Evolutionary conservation across 2,329 filamentous ascomycete genomes (phyloP).

Genomic region (Teratosphaeria zuluensis): DNA sequence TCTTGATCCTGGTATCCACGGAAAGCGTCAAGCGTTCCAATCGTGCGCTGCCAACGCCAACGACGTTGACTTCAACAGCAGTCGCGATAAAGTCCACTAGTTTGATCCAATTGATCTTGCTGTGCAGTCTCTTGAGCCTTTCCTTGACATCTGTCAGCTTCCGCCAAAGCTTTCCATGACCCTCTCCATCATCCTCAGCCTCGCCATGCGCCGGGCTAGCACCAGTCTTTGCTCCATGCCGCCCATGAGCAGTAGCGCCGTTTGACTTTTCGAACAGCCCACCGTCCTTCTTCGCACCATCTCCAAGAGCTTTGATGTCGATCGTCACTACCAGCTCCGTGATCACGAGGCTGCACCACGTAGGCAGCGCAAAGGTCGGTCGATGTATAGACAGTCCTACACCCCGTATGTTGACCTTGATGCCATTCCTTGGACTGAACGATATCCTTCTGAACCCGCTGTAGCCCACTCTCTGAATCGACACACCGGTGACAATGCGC

Average conservation of each 20-base stretch:
- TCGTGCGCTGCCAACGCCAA: conserved; percentile 75
- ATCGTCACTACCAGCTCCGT: conserved; percentile 77
- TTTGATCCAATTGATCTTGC: conserved; percentile 77
- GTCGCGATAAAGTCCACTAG: conserved; percentile 82
- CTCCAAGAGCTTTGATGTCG: conserved; percentile 57
- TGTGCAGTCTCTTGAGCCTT: conserved; percentile 73
- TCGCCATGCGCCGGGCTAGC: conserved; percentile 6
- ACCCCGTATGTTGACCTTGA: conserved; percentile 81
- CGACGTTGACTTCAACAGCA: conserved; percentile 65
- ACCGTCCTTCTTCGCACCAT: conserved; percentile 8
- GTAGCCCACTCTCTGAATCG: conserved; percentile 90
- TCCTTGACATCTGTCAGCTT: conserved; percentile 71
- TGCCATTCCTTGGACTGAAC: conserved; percentile 79
- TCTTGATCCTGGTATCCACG: conserved; percentile 84
- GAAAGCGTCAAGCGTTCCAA: conserved; percentile 75
- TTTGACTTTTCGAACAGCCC: conserved; percentile 4
- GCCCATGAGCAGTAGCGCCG: not conserved
- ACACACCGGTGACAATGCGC: conserved; percentile 85
- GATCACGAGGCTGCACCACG: conserved; percentile 85
- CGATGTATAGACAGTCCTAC: conserved; percentile 82
- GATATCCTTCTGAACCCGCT: conserved; percentile 83
- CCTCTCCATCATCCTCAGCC: conserved; percentile 25
- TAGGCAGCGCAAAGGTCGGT: conserved; percentile 92
- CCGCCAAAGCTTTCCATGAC: conserved; percentile 64
- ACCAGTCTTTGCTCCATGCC: conserved; percentile 1